Base-by-base conservation (phyloP, 768 basidiomycete species). In the Termitomyces sp. region DNA sequence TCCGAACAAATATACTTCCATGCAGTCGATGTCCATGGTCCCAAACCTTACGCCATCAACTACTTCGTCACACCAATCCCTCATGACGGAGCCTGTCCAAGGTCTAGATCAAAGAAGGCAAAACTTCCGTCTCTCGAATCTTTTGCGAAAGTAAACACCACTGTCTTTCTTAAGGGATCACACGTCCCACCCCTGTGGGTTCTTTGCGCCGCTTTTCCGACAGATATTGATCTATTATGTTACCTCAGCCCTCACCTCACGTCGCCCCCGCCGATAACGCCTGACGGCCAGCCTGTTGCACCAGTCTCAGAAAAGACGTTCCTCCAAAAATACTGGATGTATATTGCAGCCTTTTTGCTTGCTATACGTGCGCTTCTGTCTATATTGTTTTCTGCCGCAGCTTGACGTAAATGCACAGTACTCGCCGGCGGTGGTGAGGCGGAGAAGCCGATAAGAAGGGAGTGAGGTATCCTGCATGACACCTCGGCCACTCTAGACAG, bases 251-350 rank as follows among this genome's bases (percentile, higher is more conserved):
- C 88, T 47, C 82, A 83, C 60, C 78, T 93, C 41, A 84, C 82
- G 55, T 72, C 77, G 1, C 89, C 90, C 9, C 88, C 88, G 9
- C 84, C 83, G 5, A 70, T 92, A 26, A 84, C 84, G 9, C 73
- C 82, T 16, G 77, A 88, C 66, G 91, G 91, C 49, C 81, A 84
- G 66, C 81, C 84, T 20, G 75, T 89, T 26, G 69, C 77, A 58
- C 82, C 86, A 0, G 69, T 75, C 36, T 79, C 81, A 0, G 91
- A 95, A 68, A 89, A 93, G 71, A 75, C 84, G 12, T 92, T 95
- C 71, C 58, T 94, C 44, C 89, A 92, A 67, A 95, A 94, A 70
- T 95, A 95, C 71, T 95, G 94, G 94, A 77, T 94, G 71, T 94
- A 93, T 66, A 81, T 92, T 40, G 74, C 79, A 44, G 78, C 84